Conservation (phyloP, 1,284 basidiomycete genomes). For the Inonotus obliquus region DNA sequence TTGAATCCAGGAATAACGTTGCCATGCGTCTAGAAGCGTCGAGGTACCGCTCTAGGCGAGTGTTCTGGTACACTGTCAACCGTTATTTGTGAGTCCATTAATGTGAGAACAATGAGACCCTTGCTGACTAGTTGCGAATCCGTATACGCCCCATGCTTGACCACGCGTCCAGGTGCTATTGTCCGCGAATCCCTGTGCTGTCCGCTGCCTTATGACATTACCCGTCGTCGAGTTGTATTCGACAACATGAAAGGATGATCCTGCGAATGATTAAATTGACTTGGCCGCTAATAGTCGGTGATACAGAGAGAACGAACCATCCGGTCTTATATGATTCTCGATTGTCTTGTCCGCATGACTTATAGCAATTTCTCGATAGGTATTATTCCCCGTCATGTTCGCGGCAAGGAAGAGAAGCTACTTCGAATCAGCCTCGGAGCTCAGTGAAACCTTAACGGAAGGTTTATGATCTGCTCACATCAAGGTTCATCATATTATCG, state of each 20-base stretch:
- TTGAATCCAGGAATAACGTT: slow-evolving; percentile 49
- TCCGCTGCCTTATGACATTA: slow-evolving; percentile 47
- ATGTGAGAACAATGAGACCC: neutral
- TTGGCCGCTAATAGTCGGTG: neutral
- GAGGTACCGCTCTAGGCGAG: slow-evolving; percentile 46
- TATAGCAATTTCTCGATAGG: slow-evolving; percentile 53
- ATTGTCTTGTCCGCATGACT: slow-evolving; percentile 64
- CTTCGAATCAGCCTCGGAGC: neutral
- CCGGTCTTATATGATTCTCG: slow-evolving; percentile 56
- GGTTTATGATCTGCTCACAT: slow-evolving; percentile 29
- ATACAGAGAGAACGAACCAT: slow-evolving; percentile 38
- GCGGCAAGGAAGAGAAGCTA: slow-evolving; percentile 52
- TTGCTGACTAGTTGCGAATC: slow-evolving; percentile 59
- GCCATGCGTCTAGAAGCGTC: slow-evolving; percentile 55
- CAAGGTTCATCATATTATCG: slow-evolving; percentile 76
- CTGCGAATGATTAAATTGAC: slow-evolving; percentile 28
- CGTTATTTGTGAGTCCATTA: slow-evolving; percentile 18
- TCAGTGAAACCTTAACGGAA: neutral
- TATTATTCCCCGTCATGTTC: slow-evolving; percentile 52
- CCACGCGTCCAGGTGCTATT: slow-evolving; percentile 69
- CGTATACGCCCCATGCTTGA: slow-evolving; percentile 67
- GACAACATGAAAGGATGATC: slow-evolving; percentile 62
- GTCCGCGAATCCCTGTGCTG: slow-evolving; percentile 59
- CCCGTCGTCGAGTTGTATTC: slow-evolving; percentile 65
- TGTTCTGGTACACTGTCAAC: slow-evolving; percentile 52